Evolutionary conservation across 768 basidiomycete genomes (phyloP).

Genomic region (Kwoniella shandongensis): DNA sequence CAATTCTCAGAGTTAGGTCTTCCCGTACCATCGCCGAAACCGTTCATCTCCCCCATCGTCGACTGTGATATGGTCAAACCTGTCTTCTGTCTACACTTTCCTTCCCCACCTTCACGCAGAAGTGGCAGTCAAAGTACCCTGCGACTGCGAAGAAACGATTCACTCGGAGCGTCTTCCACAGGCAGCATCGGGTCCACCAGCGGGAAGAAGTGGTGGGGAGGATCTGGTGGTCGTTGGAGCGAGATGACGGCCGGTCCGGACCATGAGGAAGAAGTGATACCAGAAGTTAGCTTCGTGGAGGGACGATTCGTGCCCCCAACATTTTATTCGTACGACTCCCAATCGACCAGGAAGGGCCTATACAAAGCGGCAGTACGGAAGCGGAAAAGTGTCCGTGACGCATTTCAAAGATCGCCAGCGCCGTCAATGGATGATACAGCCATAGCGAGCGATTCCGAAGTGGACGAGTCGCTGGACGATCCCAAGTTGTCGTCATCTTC

Average conservation of each 20-base stretch:
- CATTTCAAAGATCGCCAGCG: neutral
- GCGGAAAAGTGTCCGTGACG: constrained; percentile 3
- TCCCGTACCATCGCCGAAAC: constrained; percentile 4
- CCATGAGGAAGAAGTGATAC: constrained; percentile 5
- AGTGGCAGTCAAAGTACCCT: constrained; percentile 28
- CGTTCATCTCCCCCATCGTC: neutral
- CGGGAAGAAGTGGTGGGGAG: constrained; percentile 22
- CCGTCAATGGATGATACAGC: neutral
- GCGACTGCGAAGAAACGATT: constrained; percentile 18
- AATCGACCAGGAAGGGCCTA: neutral
- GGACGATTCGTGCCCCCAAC: constrained; percentile 29
- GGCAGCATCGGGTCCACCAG: constrained; percentile 15
- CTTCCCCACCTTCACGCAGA: neutral
- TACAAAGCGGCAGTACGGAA: neutral
- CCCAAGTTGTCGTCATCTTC: constrained; percentile 7
- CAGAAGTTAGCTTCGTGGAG: constrained; percentile 28
- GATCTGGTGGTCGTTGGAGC: constrained; percentile 26
- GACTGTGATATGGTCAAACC: constrained; percentile 25
- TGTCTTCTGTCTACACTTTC: constrained; percentile 29
- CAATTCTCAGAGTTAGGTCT: constrained; percentile 19
- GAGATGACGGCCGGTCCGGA: constrained; percentile 24
- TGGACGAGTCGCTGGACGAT: neutral
- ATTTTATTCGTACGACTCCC: neutral
- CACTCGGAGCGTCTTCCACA: constrained; percentile 13
- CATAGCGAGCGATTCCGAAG: neutral